These are phyloP conservation scores for Paramyrothecium roridum DNA, from an alignment of 2,329 filamentous ascomycete species.

Conservation along the genomic window DNA sequence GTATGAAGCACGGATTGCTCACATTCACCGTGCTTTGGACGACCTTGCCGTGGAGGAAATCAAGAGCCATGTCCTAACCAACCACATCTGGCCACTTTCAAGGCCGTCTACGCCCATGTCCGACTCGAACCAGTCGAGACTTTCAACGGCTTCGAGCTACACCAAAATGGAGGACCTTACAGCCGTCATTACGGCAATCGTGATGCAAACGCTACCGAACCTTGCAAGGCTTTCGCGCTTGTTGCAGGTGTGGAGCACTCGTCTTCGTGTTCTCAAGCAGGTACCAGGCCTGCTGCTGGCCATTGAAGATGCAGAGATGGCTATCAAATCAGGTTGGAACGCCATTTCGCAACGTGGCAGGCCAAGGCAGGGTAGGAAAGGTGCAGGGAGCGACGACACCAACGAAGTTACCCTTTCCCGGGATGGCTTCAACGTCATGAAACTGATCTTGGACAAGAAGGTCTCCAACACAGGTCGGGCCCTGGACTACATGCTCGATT, in stretches of 20 bases:
- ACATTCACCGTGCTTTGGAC: conserved; percentile 68
- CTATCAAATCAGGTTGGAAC: conserved; percentile 65
- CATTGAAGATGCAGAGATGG: conserved; percentile 63
- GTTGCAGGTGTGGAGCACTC: conserved; percentile 75
- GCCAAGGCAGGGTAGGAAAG: conserved; percentile 14
- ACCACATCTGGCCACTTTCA: conserved; percentile 63
- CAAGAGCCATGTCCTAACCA: conserved; percentile 81
- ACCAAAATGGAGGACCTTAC: conserved; percentile 83
- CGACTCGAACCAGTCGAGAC: conserved; percentile 25
- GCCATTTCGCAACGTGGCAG: conserved; percentile 40
- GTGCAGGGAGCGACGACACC: conserved; percentile 10
- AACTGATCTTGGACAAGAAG: conserved; percentile 61
- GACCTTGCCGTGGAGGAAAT: conserved; percentile 78
- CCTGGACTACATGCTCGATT: conserved; percentile 83
- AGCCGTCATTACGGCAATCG: conserved; percentile 84
- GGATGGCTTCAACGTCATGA: conserved; percentile 56
- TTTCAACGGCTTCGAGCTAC: conserved; percentile 51
- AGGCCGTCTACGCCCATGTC: conserved; percentile 32
- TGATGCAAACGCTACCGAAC: conserved; percentile 82
- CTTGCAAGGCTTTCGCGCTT: conserved; percentile 70
- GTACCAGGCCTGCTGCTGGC: conserved; percentile 66
- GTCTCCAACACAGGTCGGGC: conserved; percentile 67
- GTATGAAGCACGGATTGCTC: conserved; percentile 71
- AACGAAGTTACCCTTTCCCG: conserved; percentile 28
- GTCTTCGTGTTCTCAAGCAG: conserved; percentile 70